These are phyloP conservation scores for Carallia pectinifolia DNA, from an alignment of 345 rosid genomes.

Conservation along the genomic window DNA sequence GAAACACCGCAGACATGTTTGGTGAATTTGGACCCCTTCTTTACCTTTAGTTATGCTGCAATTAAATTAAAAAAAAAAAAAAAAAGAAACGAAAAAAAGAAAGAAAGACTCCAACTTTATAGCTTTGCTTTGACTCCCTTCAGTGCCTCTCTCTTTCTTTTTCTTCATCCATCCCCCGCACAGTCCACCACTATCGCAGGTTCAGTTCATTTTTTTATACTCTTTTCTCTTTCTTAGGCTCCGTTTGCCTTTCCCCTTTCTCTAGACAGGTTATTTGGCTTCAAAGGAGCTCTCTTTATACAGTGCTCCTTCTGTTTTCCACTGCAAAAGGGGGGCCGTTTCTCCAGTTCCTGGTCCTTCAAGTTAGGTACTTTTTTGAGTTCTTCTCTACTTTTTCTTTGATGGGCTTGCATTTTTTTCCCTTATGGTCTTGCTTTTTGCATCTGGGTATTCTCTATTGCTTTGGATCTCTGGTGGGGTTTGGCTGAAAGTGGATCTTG, in stretches of 20 bases:
- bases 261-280: constrained; percentile 2
- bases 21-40: background rate
- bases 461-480: constrained; percentile 44
- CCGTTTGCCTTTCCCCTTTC: constrained; percentile 3
- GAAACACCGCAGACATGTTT: background rate
- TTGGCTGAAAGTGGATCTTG: constrained; percentile 7
- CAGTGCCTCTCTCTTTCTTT: constrained; percentile 16
- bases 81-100: constrained; percentile 17
- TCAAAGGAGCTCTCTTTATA: constrained; percentile 14
- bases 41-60: background rate
- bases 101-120: constrained; percentile 15
- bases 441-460: constrained; percentile 32
- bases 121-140: constrained; percentile 36
- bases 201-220: constrained; percentile 21
- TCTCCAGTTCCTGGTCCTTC: constrained; percentile 24
- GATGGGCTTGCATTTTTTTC: constrained; percentile 15
- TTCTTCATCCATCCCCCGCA: constrained; percentile 15
- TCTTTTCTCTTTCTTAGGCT: constrained; percentile 9
- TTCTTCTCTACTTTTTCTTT: background rate
- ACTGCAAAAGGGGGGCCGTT: constrained; percentile 13
- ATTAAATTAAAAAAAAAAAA: background rate
- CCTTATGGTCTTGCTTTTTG: constrained; percentile 16
- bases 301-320: constrained; percentile 12
- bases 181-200: constrained; percentile 24
- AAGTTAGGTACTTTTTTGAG: constrained; percentile 27